phyloP scores from a whole-genome alignment of 441 rosid genomes.

The Populus hybrid region DNA sequence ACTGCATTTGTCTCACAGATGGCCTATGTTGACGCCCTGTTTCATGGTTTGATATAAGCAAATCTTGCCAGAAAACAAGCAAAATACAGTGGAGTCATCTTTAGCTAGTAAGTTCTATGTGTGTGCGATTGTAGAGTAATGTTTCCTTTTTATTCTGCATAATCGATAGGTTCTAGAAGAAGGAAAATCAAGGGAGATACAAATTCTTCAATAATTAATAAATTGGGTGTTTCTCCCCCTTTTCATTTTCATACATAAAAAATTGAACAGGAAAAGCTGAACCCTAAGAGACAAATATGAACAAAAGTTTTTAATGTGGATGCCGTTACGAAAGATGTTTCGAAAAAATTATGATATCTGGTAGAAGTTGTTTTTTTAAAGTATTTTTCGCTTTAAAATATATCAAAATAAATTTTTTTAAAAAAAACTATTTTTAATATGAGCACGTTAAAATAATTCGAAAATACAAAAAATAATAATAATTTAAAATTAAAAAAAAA shows the following conservation, averaged over 20 bases:
- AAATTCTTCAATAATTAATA: background rate
- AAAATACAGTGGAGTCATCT: background rate
- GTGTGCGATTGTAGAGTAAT: background rate
- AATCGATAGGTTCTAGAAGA: background rate
- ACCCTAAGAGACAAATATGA: background rate
- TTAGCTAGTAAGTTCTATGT: background rate
- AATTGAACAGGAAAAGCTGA: background rate
- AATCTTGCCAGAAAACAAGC: background rate
- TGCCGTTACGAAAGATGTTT: background rate
- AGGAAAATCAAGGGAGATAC: background rate
- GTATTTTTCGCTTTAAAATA: too few relatives aligned
- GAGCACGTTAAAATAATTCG: fast-evolving
- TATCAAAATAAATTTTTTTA: too few relatives aligned
- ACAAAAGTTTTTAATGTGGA: background rate
- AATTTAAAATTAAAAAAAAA: too few relatives aligned
- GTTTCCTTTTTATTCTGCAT: background rate
- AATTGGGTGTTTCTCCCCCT: background rate
- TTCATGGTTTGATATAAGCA: background rate
- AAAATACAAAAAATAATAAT: too few relatives aligned
- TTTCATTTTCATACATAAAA: background rate
- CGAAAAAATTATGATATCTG: fast-evolving
- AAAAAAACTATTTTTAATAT: too few relatives aligned
- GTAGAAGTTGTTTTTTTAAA: too few relatives aligned
- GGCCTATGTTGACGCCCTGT: background rate
- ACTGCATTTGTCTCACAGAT: background rate